Evolutionary conservation across 192 early-diverging fungal species (phyloP), one percentile per base, ranked within the genome.

Genomic region (Ambispora gerdemannii): DNA sequence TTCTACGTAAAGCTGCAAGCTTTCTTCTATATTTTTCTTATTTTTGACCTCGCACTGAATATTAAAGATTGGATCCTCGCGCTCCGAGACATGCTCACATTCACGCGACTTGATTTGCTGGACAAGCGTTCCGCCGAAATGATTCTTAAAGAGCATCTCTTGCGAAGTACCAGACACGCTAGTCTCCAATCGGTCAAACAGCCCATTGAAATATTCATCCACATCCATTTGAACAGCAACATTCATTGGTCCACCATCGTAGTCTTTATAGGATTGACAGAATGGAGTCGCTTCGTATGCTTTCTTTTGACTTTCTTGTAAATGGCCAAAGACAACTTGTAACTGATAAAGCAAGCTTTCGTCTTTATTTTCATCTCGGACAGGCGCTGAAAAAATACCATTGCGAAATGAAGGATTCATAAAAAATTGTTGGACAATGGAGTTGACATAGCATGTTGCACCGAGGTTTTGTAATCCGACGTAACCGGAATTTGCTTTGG

Each of bases 381-480:
- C 82, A 28, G 77, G 74, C 2, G 82, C 81, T 24, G 80, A 56
- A 4, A 86, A 67, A n/a, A 85, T 81, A 3, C 76, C 76, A 19
- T 63, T 20, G 25, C 84, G 71, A 64, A 85, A 85, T 13, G 56
- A 74, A 55, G 74, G 73, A 58, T 79, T 81, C 81, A 85, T 85
- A 43, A 75, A 88, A 36, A 88, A 78, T 77, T 88, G 87, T 61
- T 88, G 87, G 52, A 86, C 43, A 27, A 82, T 73, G 0, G 86
- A 82, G 72, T 85, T 86, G 28, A 85, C 82, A 72, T 88, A 88
- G 70, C 87, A 88, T 19, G 86, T 88, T 13, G 87, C 85, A 11
- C 87, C 87, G n/a, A 82, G 53, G 51, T 88, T 88, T 67, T 76
- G 67, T 43, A 88, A 77, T 20, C 87, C 87, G 3, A 83, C 87